Evolutionary conservation across 441 rosid species (phyloP), one percentile per base, ranked within the genome.

Genomic region (Euphorbia corollata): DNA sequence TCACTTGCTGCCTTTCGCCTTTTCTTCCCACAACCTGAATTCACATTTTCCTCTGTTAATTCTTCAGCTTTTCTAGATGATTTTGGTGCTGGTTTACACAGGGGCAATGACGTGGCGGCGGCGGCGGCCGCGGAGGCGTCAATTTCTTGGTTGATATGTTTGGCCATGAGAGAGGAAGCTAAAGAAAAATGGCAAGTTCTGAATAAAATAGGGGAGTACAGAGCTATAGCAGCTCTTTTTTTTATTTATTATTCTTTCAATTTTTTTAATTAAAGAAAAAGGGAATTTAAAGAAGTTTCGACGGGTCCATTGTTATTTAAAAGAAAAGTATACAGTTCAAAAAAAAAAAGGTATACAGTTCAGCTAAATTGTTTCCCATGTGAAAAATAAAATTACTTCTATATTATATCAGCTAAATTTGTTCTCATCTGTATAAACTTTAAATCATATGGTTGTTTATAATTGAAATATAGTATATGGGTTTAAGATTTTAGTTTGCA

Each of bases 71-170:
- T 83, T 77, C 78, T 74, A n/a, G 86, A 74, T 19, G 67, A 61
- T 64, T 74, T 74, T 16, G 63, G 23, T 58, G 64, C 66, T 61
- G 24, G 69, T 4, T 20, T 50, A 38, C 54, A 65, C n/a, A 65
- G 69, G 48, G 32, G 55, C 1, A 73, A 47, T 13, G 63, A 59
- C 0, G 80, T 68, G 15, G 77, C 69, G 34, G 74, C 34, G 22
- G 71, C 69, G 0, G 85, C 70, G 10, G 72, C 32, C 51, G 83
- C 13, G 64, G 83, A 7, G 65, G 71, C 83, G 71, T 78, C 81
- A 70, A n/a, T 81, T 68, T 78, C 85, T 11, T 70, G 61, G 87
- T 43, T 78, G 83, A 78, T 83, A 70, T 73, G 66, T 45, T 80
- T 76, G 65, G 61, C 78, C 84, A 80, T 81, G 63, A 43, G 63